Conservation (phyloP, 805 yeast species). For the Yueomyces sp. region DNA sequence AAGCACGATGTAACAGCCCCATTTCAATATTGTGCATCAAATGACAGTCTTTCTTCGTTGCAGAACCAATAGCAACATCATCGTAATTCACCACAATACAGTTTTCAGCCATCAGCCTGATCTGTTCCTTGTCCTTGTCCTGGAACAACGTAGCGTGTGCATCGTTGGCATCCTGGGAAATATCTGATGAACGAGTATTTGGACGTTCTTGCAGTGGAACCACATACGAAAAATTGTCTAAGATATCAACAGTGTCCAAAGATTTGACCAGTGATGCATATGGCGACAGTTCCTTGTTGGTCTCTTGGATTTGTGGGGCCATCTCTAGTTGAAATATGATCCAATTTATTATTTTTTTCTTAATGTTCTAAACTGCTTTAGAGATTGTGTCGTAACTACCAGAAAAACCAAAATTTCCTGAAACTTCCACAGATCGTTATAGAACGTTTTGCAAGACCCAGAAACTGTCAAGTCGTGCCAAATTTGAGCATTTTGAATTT, state of each 20-base stretch:
- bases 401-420: too few relatives aligned
- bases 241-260: slow-evolving; percentile 35
- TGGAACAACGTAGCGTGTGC: slow-evolving; percentile 35
- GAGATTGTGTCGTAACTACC: too few relatives aligned
- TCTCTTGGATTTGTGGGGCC: too few relatives aligned
- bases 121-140: slow-evolving; percentile 91
- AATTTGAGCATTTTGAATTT: too few relatives aligned
- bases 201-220: slow-evolving; percentile 48
- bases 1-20: slow-evolving; percentile 90
- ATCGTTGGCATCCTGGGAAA: slow-evolving; percentile 19
- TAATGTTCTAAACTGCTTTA: too few relatives aligned
- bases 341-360: too few relatives aligned
- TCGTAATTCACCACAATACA: slow-evolving; percentile 86
- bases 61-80: slow-evolving; percentile 84
- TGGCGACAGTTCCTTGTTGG: slow-evolving; percentile 3
- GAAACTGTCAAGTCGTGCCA: too few relatives aligned
- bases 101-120: slow-evolving; percentile 87
- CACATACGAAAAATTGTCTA: slow-evolving; percentile 51
- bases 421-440: too few relatives aligned
- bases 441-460: too few relatives aligned
- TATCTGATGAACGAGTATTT: slow-evolving; percentile 35
- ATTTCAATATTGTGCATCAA: slow-evolving; percentile 73
- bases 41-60: slow-evolving; percentile 82
- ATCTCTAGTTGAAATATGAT: too few relatives aligned
- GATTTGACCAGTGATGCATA: slow-evolving; percentile 44